Conservation (phyloP, 768 basidiomycete genomes). For the Terana coerulea region DNA sequence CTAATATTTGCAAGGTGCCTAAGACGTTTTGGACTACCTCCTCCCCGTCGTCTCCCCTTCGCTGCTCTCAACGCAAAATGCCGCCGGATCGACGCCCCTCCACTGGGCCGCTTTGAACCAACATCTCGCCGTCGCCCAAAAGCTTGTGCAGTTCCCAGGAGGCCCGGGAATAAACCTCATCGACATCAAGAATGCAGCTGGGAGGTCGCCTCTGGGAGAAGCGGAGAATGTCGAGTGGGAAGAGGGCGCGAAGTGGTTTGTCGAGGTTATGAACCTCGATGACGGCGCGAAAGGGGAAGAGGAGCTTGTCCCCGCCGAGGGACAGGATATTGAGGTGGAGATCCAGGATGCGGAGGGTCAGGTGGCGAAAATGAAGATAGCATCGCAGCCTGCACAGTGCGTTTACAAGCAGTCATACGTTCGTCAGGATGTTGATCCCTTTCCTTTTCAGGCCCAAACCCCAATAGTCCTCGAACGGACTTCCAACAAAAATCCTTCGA, state of each 20-base stretch:
- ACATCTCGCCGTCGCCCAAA: slow-evolving; percentile 60
- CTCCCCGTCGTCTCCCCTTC: slow-evolving; percentile 54
- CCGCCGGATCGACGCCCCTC: slow-evolving; percentile 73
- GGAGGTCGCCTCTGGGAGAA: slow-evolving; percentile 74
- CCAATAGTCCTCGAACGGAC: no score
- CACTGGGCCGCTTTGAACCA: slow-evolving; percentile 91
- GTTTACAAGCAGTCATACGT: no score
- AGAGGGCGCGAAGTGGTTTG: slow-evolving; percentile 81
- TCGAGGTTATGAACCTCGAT: slow-evolving; percentile 75
- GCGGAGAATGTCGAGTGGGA: slow-evolving; percentile 80
- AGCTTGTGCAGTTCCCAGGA: slow-evolving; percentile 49
- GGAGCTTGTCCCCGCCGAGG: slow-evolving; percentile 32
- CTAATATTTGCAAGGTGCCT: slow-evolving; percentile 45
- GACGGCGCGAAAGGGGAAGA: slow-evolving; percentile 38
- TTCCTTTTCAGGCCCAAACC: no score
- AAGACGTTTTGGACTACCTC: slow-evolving; percentile 70
- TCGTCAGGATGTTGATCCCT: no score
- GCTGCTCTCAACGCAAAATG: slow-evolving; percentile 61
- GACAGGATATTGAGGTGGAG: slow-evolving; percentile 57
- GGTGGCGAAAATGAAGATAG: slow-evolving; percentile 54
- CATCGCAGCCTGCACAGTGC: not conserved
- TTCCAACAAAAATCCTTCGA: no score
- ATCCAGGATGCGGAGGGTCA: slow-evolving; percentile 70
- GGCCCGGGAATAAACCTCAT: slow-evolving; percentile 68
- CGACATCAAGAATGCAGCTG: slow-evolving; percentile 71